Evolutionary conservation across 2,329 filamentous ascomycete species (phyloP), one percentile per base, ranked within the genome.

Genomic region (Beauveria asiatica): DNA sequence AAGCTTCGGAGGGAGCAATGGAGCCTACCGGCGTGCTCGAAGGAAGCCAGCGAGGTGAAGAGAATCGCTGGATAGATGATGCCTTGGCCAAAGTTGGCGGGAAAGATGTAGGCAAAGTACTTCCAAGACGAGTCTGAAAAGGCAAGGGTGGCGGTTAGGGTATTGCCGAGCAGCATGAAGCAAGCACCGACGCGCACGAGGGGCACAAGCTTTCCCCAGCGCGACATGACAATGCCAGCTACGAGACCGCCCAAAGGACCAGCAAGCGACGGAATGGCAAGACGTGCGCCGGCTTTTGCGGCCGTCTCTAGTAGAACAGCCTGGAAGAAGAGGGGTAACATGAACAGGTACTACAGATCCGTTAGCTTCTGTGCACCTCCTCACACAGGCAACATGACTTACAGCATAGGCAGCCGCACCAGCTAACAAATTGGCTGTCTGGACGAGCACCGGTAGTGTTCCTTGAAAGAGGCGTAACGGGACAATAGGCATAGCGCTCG

Each of bases 311-410:
- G 72, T 3, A 87, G 77, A 7, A 88, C 83, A 0, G 83, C 83
- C 65, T 88, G 85, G 68, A 88, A 90, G 73, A 87, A 89, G 5
- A 90, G 74, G 0, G 87, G 87, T 0, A 87, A 78, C 67, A 87
- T 86, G 73, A 90, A 89, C 17, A 89, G 75, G 64, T 88, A 83
- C 78, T 81, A 48, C 5, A 25, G 1, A 1, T 48, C 13, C 0
- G 41, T 63, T 41, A 61, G 42, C 58, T 16, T 3, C 21, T 37
- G 17, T 19, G 6, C 4, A n/a, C 3, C 11, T 33, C 9, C 30
- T 19, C 5, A 16, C 9, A 11, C 25, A 19, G 17, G 16, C 23
- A 37, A n/a, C 52, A 41, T 33, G 2, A 75, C 81, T 69, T 68
- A 86, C 83, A 17, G 82, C 83, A 68, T 87, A 87, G 1, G 82